Base-by-base conservation (phyloP, 768 basidiomycete species). In the Candolleomyces efflorescens region DNA sequence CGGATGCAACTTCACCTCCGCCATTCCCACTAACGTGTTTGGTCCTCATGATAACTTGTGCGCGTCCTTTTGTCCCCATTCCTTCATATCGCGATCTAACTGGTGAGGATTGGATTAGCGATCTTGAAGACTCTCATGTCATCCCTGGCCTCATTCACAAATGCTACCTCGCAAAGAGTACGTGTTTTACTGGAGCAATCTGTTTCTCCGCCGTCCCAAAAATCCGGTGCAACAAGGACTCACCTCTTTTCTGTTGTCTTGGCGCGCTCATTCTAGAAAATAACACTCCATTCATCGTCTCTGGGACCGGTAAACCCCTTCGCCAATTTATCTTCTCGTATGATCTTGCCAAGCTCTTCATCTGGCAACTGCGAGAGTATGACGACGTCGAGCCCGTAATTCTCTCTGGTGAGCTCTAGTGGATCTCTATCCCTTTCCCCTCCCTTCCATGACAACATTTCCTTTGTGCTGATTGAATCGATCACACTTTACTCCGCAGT, bases 311-410 rank as follows among this genome's bases (percentile, higher is more conserved):
- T 36, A 92, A 89, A 63, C 95, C 95, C 6, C 81, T 97, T 37
- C 84, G 95, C n/a, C 95, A 98, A 71, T 98, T 98, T 71, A 95
- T 97, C 72, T 98, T 94, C 75, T 97, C 95, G n/a, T 79, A 84
- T 50, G 94, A 98, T 73, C 86, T 98, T 50, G 95, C 94, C 45
- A 96, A 92, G 71, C 78, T 96, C 56, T 96, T 97, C 78, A 89
- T 97, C 68, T 94, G 92, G 93, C 84, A 86, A 79, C 73, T 95
- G 62, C 79, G 91, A 46, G 89, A 96, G 67, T 97, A 98, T 69
- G 82, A 94, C 53, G 88, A 92, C 64, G 89, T 96, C 52, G 94
- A 96, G 63, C 95, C 95, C 5, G 75, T 98, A 69, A 98, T 97
- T 64, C 81, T 98, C 17, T 94, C 92, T 5, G 90, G 92, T 89